Percentiles rank a stretch among this genome's conserved stretches.
phyloP scores from a whole-genome alignment of 1,139 yeast species.

The Candida sanyaensis region DNA sequence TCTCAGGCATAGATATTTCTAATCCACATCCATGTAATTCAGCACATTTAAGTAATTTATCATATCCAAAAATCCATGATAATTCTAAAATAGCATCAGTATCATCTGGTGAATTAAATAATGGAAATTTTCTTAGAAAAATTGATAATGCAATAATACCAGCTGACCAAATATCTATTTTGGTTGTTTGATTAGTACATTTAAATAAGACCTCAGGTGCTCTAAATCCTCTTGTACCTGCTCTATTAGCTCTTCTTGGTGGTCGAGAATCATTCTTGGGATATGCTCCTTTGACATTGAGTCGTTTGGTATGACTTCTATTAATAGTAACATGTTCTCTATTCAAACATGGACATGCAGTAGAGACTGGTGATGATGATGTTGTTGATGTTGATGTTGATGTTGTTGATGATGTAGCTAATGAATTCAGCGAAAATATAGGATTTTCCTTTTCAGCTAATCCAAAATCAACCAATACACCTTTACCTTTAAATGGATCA shows the following conservation, averaged over 20 bases:
- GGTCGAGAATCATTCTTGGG: constrained; percentile 83
- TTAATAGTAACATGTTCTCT: constrained; percentile 24
- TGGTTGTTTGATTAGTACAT: constrained; percentile 80
- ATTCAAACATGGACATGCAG: constrained; percentile 32
- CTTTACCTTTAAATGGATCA: constrained; percentile 72
- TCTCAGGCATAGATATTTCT: constrained; percentile 53
- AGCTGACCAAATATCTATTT: constrained; percentile 90
- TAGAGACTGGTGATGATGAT: constrained; percentile 14
- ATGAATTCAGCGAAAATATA: not conserved
- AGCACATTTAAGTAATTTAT: constrained; percentile 75
- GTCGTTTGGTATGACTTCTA: constrained; percentile 32
- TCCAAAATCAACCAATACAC: constrained; percentile 92
- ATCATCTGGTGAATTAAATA: constrained; percentile 89
- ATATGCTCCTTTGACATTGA: constrained; percentile 61
- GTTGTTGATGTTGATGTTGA: no score
- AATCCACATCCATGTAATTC: constrained; percentile 86
- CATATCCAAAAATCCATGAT: constrained; percentile 78
- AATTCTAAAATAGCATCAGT: constrained; percentile 87
- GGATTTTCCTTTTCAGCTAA: constrained; percentile 60
- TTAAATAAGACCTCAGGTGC: constrained; percentile 93
- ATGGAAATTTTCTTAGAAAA: constrained; percentile 74
- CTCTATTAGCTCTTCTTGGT: constrained; percentile 92
- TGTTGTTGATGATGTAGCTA: no score
- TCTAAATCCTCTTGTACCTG: constrained; percentile 96
- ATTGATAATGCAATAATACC: constrained; percentile 83